Base-by-base conservation (phyloP, 139 green algal genomes). In the Penium margaritaceum region DNA sequence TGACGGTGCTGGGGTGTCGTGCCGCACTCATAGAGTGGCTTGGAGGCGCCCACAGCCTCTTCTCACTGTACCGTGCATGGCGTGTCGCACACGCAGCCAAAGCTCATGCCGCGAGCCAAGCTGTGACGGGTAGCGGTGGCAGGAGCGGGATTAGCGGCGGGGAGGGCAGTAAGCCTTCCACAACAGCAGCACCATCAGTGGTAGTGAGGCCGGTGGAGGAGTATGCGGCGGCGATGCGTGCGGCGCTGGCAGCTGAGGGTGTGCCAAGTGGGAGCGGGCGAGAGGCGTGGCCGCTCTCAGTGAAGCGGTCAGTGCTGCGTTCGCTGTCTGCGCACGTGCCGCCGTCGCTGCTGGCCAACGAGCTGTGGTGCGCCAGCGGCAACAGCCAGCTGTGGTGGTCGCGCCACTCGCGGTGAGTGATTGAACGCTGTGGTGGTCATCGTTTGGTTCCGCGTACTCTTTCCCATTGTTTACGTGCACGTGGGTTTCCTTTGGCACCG, bases 1-100 rank as follows among this genome's bases (percentile, higher is more conserved):
- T 97, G n/a, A 90, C 83, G 2, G 91, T 92, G 2, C 67, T 96
- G 19, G 87, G 85, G 0, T 38, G 78, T 7, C 46, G 84, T 2
- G 77, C 85, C 19, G 92, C 92, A 3, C 87, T 97, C 4, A 88
- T 95, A 21, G 71, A 88, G 54, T 97, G 92, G 92, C 87, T 97
- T 37, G 70, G 86, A 7, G 57, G 85, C 72, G 87, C 86, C 0
- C 74, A 78, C 6, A 92, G 91, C 1, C 72, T 97, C 2, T 96
- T 87, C 67, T 79, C 75, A 6, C 29, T 96, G 15, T 93, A 91
- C 71, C 78, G 84, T 14, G 33, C 57, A 5, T 96, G 91, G 90
- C 89, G 95, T 80, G 17, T 72, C 19, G 57, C 74, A 24, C 89
- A 54, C 80, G 88, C 36, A 12, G 70, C 67, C 29, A 38, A 19